phyloP scores from a whole-genome alignment of 1,284 basidiomycete species.

The Megacollybia platyphylla region DNA sequence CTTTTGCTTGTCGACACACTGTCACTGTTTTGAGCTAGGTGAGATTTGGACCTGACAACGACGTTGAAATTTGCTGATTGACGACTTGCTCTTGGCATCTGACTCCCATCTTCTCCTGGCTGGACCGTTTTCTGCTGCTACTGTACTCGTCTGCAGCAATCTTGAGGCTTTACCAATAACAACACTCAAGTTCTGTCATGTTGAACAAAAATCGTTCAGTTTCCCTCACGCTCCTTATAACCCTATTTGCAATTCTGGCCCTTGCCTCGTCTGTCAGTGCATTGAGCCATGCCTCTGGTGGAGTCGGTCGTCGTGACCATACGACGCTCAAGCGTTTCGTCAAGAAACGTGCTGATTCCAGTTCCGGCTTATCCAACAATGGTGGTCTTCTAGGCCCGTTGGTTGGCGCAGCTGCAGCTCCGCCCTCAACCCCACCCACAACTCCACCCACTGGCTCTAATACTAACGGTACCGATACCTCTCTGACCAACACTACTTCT shows the following conservation, averaged over 20 bases:
- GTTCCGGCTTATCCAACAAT: neutral
- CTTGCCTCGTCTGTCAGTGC: constrained; percentile 31
- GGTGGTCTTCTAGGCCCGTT: constrained; percentile 7
- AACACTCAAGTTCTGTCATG: constrained; percentile 19
- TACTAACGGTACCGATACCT: constrained; percentile 4
- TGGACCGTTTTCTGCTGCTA: constrained; percentile 5
- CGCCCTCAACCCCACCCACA: neutral
- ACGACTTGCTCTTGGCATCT: no score
- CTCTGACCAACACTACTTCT: constrained; percentile 6
- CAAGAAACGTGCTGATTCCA: constrained; percentile 35
- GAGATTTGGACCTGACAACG: no score
- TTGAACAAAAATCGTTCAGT: constrained; percentile 26
- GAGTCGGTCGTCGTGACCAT: constrained; percentile 37
- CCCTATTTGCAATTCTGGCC: constrained; percentile 44
- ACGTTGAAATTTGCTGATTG: no score
- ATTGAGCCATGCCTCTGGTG: constrained; percentile 21
- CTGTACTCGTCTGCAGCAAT: no score
- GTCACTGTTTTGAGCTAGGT: no score
- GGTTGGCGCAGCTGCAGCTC: constrained; percentile 10
- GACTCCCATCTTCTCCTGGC: constrained; percentile 1
- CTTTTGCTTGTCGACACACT: no score
- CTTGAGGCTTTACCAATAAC: neutral
- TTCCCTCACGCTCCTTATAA: constrained; percentile 26
- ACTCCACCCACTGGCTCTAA: constrained; percentile 11
- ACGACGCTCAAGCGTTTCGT: constrained; percentile 49